A percentile compares a stretch with the other conserved stretches of the same genome.
Conservation (phyloP, 2,329 filamentous ascomycete genomes). For the Cordyceps cicadae region DNA sequence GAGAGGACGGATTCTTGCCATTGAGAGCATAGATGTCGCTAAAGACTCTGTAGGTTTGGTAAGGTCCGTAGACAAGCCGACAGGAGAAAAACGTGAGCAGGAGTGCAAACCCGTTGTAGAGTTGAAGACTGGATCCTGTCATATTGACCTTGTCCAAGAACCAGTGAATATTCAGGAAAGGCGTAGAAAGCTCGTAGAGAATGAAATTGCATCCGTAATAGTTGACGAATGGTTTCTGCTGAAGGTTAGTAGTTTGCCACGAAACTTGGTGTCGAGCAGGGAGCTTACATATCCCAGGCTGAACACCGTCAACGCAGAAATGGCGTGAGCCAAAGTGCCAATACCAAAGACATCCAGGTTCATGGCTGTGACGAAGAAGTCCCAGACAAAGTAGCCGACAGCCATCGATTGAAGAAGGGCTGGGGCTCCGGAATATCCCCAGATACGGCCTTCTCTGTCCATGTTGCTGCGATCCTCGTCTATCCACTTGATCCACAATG, state of each 20-base stretch:
- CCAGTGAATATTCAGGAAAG: slow-evolving; percentile 85
- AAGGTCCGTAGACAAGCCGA: slow-evolving; percentile 70
- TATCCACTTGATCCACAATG: slow-evolving; percentile 62
- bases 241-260: slow-evolving; percentile 2
- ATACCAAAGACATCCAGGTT: slow-evolving; percentile 65
- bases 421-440: slow-evolving; percentile 65
- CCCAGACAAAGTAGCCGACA: slow-evolving; percentile 78
- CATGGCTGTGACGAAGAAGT: slow-evolving; percentile 60
- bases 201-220: slow-evolving; percentile 76
- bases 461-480: slow-evolving; percentile 62
- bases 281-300: slow-evolving; percentile 67
- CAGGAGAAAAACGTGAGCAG: slow-evolving; percentile 68
- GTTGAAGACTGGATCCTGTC: slow-evolving; percentile 65
- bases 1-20: slow-evolving; percentile 28
- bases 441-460: slow-evolving; percentile 60
- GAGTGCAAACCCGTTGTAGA: slow-evolving; percentile 68
- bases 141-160: slow-evolving; percentile 81
- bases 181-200: slow-evolving; percentile 78
- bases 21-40: slow-evolving; percentile 56
- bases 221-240: slow-evolving; percentile 72
- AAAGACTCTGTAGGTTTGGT: slow-evolving; percentile 61
- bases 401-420: slow-evolving; percentile 71
- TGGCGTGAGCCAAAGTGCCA: slow-evolving; percentile 70
- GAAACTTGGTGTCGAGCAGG: slow-evolving; percentile 12
- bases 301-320: slow-evolving; percentile 66